phyloP scores from a whole-genome alignment of 192 early-diverging fungal genomes.

The Gigaspora rosea region DNA sequence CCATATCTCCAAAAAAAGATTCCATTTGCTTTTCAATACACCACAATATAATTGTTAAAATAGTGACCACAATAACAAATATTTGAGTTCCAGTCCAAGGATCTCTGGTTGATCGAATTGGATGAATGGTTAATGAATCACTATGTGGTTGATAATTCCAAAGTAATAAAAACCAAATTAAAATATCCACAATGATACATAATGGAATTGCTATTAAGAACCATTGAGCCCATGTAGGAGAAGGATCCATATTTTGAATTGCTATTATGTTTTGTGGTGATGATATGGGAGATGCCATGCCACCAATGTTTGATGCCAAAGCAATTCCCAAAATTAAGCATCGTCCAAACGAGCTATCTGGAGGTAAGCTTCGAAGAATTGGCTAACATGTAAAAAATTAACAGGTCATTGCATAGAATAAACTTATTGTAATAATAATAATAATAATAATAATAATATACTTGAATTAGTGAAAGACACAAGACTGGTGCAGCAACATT shows the following conservation, averaged over 20 bases:
- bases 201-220: slow-evolving; percentile 86
- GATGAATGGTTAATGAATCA: slow-evolving; percentile 59
- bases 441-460: slow-evolving; percentile 23
- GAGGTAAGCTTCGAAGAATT: slow-evolving; percentile 87
- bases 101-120: slow-evolving; percentile 60
- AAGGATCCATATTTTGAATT: slow-evolving; percentile 87
- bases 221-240: slow-evolving; percentile 90
- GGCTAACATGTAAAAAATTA: slow-evolving; percentile 51
- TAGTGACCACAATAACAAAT: slow-evolving; percentile 75
- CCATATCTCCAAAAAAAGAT: slow-evolving; percentile 90
- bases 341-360: slow-evolving; percentile 75
- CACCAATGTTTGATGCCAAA: slow-evolving; percentile 92
- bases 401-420: no score
- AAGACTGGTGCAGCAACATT: slow-evolving; percentile 97
- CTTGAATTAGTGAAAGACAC: slow-evolving; percentile 90
- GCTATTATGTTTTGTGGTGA: slow-evolving; percentile 98
- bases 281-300: slow-evolving; percentile 96
- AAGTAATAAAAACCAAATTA: slow-evolving; percentile 83
- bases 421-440: no score
- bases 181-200: slow-evolving; percentile 73
- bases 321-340: slow-evolving; percentile 96
- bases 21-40: slow-evolving; percentile 80
- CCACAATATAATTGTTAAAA: slow-evolving; percentile 85
- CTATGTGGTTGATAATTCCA: slow-evolving; percentile 76
- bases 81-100: slow-evolving; percentile 65